Percentiles rank a stretch among this genome's conserved stretches.
These are phyloP conservation scores for Linnemannia schmuckeri DNA, from an alignment of 192 early-diverging fungal genomes.

Conservation along the genomic window DNA sequence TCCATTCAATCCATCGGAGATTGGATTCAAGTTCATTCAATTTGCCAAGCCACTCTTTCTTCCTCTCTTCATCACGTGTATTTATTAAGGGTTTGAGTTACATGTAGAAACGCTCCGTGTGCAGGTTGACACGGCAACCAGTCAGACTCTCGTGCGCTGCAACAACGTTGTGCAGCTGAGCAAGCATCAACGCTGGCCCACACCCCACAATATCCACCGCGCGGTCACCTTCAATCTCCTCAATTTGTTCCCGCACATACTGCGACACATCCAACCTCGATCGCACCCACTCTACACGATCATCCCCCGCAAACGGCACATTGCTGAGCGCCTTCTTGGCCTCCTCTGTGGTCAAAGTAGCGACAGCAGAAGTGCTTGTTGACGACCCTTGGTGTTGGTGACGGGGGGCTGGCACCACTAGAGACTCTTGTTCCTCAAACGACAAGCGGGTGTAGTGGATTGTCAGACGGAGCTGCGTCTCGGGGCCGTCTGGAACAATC, in stretches of 20 bases:
- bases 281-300: conserved; percentile 29
- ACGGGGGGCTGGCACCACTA: conserved; percentile 11
- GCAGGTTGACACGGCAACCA: conserved; percentile 47
- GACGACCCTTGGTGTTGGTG: background rate
- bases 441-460: conserved; percentile 18
- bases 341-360: background rate
- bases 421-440: conserved; percentile 31
- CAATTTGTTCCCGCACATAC: conserved; percentile 29
- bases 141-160: conserved; percentile 32
- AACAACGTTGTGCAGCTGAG: conserved; percentile 45
- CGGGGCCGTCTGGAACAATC: conserved; percentile 14
- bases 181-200: conserved; percentile 40
- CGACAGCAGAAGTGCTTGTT: background rate
- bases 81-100: conserved; percentile 10
- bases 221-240: conserved; percentile 14
- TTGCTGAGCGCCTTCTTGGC: conserved; percentile 13
- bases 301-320: conserved; percentile 38
- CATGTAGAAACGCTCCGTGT: conserved; percentile 50
- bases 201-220: conserved; percentile 45
- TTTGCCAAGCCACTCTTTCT: conserved; percentile 8
- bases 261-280: conserved; percentile 19
- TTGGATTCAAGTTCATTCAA: background rate
- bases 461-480: conserved; percentile 9
- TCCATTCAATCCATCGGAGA: conserved; percentile 21
- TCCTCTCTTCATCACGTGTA: background rate